Evolutionary conservation across 208 protist genomes (phyloP).

Genomic region (Acanthamoeba lenticulata): DNA sequence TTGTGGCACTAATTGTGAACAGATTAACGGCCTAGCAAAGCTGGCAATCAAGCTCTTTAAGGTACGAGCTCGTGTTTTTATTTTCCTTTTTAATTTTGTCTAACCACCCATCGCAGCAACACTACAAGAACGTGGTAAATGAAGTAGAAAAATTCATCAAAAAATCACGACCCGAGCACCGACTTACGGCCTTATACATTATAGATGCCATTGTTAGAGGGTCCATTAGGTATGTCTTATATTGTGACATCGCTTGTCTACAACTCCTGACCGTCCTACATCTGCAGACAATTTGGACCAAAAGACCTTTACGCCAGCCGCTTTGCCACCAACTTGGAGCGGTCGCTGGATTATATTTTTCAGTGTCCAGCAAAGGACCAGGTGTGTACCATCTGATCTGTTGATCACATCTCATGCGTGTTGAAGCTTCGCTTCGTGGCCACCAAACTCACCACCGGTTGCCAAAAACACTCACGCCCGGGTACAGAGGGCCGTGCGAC

Average conservation of each 20-base stretch:
- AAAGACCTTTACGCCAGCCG: constrained; percentile 39
- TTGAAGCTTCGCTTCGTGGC: background rate
- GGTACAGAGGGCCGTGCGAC: background rate
- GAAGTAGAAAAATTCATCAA: constrained; percentile 50
- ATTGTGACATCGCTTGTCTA: background rate
- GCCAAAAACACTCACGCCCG: background rate
- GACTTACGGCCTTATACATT: constrained; percentile 50
- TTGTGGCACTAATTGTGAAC: background rate
- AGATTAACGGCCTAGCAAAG: constrained; percentile 2
- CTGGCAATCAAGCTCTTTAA: background rate
- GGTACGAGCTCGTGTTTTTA: background rate
- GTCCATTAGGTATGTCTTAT: background rate
- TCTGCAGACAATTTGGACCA: background rate
- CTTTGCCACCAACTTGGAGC: background rate
- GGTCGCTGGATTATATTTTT: constrained; percentile 14
- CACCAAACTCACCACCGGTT: background rate
- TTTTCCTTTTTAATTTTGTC: background rate
- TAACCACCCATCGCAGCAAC: background rate
- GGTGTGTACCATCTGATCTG: background rate
- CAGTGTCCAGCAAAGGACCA: constrained; percentile 2
- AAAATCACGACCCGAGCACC: background rate
- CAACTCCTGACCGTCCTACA: background rate
- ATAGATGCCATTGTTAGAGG: constrained; percentile 62
- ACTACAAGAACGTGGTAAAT: constrained; percentile 67
- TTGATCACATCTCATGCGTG: background rate